These are phyloP conservation scores for Anisogramma anomala DNA, from an alignment of 2,329 filamentous ascomycete species.

Conservation along the genomic window DNA sequence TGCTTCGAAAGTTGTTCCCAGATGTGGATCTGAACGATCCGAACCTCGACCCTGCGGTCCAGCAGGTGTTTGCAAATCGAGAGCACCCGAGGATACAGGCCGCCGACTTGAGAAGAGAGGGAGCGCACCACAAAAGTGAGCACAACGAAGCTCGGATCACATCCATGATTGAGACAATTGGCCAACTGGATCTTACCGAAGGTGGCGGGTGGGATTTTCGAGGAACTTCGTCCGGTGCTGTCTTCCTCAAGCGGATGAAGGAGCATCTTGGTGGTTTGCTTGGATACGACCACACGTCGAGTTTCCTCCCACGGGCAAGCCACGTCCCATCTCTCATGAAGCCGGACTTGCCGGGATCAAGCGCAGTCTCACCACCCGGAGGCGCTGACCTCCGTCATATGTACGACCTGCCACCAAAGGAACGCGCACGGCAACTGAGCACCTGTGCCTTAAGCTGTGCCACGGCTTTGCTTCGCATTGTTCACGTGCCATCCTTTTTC, in stretches of 20 bases:
- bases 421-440: slow-evolving; percentile 41
- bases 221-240: slow-evolving; percentile 80
- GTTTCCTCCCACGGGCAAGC: slow-evolving; percentile 44
- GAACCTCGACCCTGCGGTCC: slow-evolving; percentile 63
- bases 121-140: slow-evolving; percentile 21
- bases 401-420: slow-evolving; percentile 58
- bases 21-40: slow-evolving; percentile 79
- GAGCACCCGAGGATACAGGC: slow-evolving; percentile 39
- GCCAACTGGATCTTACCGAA: slow-evolving; percentile 83
- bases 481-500: slow-evolving; percentile 75
- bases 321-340: slow-evolving; percentile 38
- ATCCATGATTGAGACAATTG: slow-evolving; percentile 90
- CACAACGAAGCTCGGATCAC: slow-evolving; percentile 64
- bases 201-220: slow-evolving; percentile 91
- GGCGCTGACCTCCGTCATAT: slow-evolving; percentile 41
- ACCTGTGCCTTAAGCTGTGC: slow-evolving; percentile 45
- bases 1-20: slow-evolving; percentile 70
- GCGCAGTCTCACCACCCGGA: slow-evolving; percentile 48
- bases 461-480: slow-evolving; percentile 52
- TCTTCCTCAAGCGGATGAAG: slow-evolving; percentile 77
- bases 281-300: slow-evolving; percentile 48
- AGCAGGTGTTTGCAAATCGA: slow-evolving; percentile 53
- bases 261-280: slow-evolving; percentile 75
- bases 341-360: slow-evolving; percentile 59
- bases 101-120: slow-evolving; percentile 29